Evolutionary conservation across 1,284 basidiomycete genomes (phyloP), one percentile per base, ranked within the genome.

Genomic region (Kalmanozyma brasiliensis): DNA sequence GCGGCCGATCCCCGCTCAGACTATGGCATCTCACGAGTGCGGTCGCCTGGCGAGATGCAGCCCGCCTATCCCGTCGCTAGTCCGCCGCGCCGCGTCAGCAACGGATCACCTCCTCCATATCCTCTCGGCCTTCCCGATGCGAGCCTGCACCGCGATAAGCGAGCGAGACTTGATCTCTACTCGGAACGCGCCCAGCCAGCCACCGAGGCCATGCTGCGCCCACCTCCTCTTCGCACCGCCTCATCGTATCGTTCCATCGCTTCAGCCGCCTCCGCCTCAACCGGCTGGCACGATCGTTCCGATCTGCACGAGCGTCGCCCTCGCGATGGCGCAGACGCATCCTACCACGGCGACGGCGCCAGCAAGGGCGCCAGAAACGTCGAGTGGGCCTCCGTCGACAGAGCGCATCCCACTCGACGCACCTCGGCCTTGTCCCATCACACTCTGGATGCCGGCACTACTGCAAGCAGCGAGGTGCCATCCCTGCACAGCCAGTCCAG

Each of bases 101-200:
- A 64, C 16, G 13, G 43, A 16, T 65, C 62, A 22, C 55, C 41
- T 14, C 36, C 55, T 20, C n/a, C n/a, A n/a, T 47, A 64, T 17
- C 9, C 41, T 8, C 9, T 16, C 40, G 63, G 53, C 16, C 24
- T 30, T 7, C 16, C 40, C 4, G 63, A 66, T 36, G 16, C 30
- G 7, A 35, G 48, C 4, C n/a, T 48, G 11, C 65, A 68, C 37
- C 49, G 65, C 13, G 65, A 68, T 43, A 68, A 68, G 51, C 35
- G 59, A 38, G 59, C 59, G 4, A 53, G 59, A 32, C 41, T 63
- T 29, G 65, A 68, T 17, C 47, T 49, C 41, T 63, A 58, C 20
- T 20, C 59, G 23, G 59, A 68, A 32, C 37, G 56, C 23, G 22
- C 51, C 6, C 63, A 43, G 14, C 40, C 63, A 14, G 22, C 11